Percentiles rank a stretch among this genome's conserved stretches.
Conservation (phyloP, 1,139 yeast genomes). For the Hyphopichia buzzinii region DNA sequence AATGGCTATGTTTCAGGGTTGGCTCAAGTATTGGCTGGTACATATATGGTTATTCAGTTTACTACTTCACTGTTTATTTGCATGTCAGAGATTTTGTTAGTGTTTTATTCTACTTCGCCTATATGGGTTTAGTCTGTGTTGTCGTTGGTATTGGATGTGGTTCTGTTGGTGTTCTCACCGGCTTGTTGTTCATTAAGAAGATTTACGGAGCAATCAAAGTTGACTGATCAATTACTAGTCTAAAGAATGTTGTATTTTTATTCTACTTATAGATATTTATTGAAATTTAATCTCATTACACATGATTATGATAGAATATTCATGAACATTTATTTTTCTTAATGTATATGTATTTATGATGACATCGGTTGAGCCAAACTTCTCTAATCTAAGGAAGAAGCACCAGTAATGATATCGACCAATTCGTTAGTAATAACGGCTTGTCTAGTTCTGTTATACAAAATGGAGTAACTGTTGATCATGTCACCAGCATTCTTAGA, state of each 20-base stretch:
- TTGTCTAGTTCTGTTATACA: slow-evolving; percentile 99
- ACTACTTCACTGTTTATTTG: slow-evolving; percentile 58
- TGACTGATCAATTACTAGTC: too few species aligned
- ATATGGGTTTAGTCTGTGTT: slow-evolving; percentile 63
- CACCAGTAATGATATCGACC: slow-evolving; percentile 99
- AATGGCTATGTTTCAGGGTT: slow-evolving; percentile 76
- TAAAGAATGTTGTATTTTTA: too few species aligned
- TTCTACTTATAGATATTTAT: too few species aligned
- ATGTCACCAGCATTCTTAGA: slow-evolving; percentile 99
- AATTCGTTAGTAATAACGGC: slow-evolving; percentile 99
- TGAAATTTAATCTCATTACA: too few species aligned
- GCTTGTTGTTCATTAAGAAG: slow-evolving; percentile 56
- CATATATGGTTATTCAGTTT: slow-evolving; percentile 64
- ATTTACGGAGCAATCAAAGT: slow-evolving; percentile 59
- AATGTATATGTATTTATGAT: not conserved
- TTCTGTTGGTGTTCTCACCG: slow-evolving; percentile 66
- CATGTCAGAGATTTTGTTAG: slow-evolving; percentile 70
- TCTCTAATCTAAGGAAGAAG: slow-evolving; percentile 91
- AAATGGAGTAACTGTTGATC: slow-evolving; percentile 93
- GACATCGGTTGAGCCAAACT: not conserved
- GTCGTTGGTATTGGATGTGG: slow-evolving; percentile 74
- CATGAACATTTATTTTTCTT: not conserved
- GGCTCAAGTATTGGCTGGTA: slow-evolving; percentile 75
- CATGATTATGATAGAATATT: not conserved
- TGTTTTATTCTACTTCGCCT: slow-evolving; percentile 64